A percentile compares a stretch with the other conserved stretches of the same genome.
phyloP scores from a whole-genome alignment of 1,284 basidiomycete genomes.

The Papiliotrema fonsecae region DNA sequence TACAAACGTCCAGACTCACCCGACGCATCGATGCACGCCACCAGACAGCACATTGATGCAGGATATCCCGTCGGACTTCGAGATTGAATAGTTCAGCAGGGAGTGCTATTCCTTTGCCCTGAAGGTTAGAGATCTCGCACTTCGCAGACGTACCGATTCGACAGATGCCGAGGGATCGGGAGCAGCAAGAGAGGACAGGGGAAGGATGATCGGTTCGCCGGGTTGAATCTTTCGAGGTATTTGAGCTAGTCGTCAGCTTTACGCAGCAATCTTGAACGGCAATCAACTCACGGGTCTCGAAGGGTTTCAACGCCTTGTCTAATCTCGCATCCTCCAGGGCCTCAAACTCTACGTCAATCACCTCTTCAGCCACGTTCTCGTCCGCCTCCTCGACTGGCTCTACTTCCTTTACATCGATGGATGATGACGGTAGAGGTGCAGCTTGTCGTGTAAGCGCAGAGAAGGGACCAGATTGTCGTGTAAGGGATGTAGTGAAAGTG shows the following conservation, averaged over 20 bases:
- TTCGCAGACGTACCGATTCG: conserved; percentile 17
- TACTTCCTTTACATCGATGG: neutral
- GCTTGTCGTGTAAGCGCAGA: neutral
- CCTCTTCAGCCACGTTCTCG: neutral
- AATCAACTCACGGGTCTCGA: neutral
- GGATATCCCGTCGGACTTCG: conserved; percentile 81
- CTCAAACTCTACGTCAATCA: neutral
- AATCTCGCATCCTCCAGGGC: neutral
- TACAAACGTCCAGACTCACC: conserved; percentile 42
- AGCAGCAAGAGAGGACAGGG: conserved; percentile 39
- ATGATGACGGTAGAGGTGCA: too few relatives aligned
- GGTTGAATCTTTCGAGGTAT: neutral
- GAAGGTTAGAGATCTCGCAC: neutral
- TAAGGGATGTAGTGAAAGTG: neutral
- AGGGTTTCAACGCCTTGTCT: neutral
- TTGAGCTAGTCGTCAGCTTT: neutral
- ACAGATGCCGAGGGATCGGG: conserved; percentile 32
- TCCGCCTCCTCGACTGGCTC: conserved; percentile 9
- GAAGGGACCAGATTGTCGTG: neutral
- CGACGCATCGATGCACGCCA: conserved; percentile 81
- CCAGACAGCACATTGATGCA: conserved; percentile 88
- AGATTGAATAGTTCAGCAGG: conserved; percentile 64
- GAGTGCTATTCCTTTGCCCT: conserved; percentile 34
- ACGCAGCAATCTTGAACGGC: neutral
- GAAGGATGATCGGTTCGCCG: conserved; percentile 30